Conservation (phyloP, 768 basidiomycete species). For the Solioccasus polychromus region DNA sequence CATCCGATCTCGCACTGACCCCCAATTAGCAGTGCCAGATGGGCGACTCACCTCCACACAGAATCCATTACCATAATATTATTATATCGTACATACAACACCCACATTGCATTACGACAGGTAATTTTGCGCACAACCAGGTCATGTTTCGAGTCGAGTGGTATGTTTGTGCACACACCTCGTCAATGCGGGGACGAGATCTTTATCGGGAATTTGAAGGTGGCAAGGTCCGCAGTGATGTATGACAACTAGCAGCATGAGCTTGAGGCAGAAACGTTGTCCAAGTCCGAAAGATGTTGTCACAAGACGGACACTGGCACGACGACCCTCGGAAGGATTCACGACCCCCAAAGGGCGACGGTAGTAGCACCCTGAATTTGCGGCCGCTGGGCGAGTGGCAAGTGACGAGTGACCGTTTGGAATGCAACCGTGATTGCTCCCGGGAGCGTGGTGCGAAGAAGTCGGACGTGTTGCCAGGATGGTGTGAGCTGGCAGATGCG, state of each 20-base stretch:
- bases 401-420: too few relatives aligned
- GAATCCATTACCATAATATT: conserved; percentile 25
- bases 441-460: too few relatives aligned
- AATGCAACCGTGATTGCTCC: too few relatives aligned
- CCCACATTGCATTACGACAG: conserved; percentile 22
- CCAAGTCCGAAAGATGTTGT: conserved; percentile 22
- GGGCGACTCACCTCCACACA: conserved; percentile 13
- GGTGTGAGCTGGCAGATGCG: too few relatives aligned
- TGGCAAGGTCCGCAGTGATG: conserved; percentile 27
- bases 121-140: conserved; percentile 7
- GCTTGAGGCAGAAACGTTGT: conserved; percentile 27
- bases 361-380: too few relatives aligned
- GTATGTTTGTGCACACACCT: conserved; percentile 13
- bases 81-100: conserved; percentile 25
- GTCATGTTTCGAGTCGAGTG: too few relatives aligned
- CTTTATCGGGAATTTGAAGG: conserved; percentile 24
- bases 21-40: not conserved
- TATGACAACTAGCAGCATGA: conserved; percentile 8
- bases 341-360: not conserved
- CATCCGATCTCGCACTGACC: conserved; percentile 2
- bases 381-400: too few relatives aligned
- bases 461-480: too few relatives aligned
- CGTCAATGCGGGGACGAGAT: conserved; percentile 16
- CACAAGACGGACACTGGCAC: conserved; percentile 4
- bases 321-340: not conserved